Percentiles rank a stretch among this genome's conserved stretches.
Evolutionary conservation across 78 protist genomes (phyloP).

Genomic region (Parvularia atlantis): DNA sequence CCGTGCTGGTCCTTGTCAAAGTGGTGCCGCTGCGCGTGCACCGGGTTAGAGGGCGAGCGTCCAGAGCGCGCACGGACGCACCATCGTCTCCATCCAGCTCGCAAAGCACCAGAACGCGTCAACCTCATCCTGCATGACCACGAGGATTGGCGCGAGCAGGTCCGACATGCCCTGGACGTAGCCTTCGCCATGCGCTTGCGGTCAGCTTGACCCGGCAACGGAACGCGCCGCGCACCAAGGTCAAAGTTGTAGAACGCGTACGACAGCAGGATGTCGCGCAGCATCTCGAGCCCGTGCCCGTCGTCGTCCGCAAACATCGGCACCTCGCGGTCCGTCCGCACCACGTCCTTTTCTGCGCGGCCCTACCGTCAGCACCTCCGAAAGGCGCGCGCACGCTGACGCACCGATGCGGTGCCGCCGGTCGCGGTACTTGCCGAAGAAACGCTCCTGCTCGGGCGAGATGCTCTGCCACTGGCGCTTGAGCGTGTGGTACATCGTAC

Average conservation of each 20-base stretch:
- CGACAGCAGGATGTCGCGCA: conserved; percentile 29
- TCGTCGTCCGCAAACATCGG: conserved; percentile 10
- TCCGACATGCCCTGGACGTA: conserved; percentile 53
- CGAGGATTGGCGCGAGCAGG: conserved; percentile 16
- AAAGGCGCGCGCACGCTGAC: not conserved
- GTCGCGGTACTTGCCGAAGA: not conserved
- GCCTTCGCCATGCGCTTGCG: not conserved
- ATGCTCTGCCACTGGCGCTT: not conserved
- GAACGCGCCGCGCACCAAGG: conserved; percentile 4
- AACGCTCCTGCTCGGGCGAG: no score
- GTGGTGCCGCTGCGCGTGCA: not conserved
- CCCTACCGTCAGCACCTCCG: not conserved
- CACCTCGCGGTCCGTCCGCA: conserved; percentile 38
- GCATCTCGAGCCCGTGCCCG: not conserved
- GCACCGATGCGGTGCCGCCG: not conserved
- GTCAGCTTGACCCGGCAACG: not conserved
- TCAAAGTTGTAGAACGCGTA: conserved; percentile 45
- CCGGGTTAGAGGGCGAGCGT: not conserved
- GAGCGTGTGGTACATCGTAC: not conserved
- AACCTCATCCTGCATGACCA: conserved; percentile 33
- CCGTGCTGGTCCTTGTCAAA: conserved; percentile 24
- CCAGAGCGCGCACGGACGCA: not conserved
- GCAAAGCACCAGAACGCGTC: conserved; percentile 46
- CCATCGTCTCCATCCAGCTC: conserved; percentile 23
- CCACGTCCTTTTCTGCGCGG: conserved; percentile 41